Conservation (phyloP, 208 protist genomes). For the Jaenimonas drosophilae region DNA sequence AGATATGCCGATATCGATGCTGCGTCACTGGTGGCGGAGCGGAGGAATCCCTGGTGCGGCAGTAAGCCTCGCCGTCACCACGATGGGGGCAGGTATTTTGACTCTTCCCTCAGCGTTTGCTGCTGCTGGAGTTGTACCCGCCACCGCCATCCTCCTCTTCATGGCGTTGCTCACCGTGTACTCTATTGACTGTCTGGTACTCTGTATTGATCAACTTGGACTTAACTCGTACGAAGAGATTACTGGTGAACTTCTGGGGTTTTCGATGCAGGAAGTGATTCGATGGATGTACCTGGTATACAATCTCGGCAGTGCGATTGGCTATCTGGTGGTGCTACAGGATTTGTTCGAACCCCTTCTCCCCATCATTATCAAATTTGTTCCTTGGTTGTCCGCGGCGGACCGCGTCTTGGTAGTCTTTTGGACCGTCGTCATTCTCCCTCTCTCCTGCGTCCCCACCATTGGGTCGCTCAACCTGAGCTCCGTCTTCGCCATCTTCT, state of each 20-base stretch:
- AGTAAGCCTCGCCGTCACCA: constrained; percentile 58
- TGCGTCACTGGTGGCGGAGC: background rate
- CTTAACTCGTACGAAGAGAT: constrained; percentile 73
- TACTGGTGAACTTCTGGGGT: constrained; percentile 47
- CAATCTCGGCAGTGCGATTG: constrained; percentile 39
- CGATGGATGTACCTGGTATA: constrained; percentile 58
- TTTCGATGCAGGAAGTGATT: constrained; percentile 25
- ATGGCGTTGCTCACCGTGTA: constrained; percentile 47
- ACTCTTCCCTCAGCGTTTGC: constrained; percentile 62
- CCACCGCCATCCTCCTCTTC: constrained; percentile 26
- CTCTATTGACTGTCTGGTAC: constrained; percentile 60
- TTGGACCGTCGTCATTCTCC: constrained; percentile 56
- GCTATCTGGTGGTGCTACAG: constrained; percentile 56
- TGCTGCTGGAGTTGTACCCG: constrained; percentile 39
- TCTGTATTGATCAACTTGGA: constrained; percentile 42
- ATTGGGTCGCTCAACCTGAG: constrained; percentile 36
- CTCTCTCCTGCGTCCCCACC: constrained; percentile 52
- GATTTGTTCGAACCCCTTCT: constrained; percentile 56
- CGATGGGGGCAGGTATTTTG: constrained; percentile 68
- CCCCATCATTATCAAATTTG: constrained; percentile 19
- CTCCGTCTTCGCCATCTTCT: constrained; percentile 54
- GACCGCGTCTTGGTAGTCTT: constrained; percentile 47
- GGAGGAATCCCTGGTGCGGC: constrained; percentile 41
- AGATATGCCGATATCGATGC: background rate
- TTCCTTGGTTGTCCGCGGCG: constrained; percentile 32